Base-by-base conservation (phyloP, 106 monocot genomes). In the Dioscorea zingiberensis region DNA sequence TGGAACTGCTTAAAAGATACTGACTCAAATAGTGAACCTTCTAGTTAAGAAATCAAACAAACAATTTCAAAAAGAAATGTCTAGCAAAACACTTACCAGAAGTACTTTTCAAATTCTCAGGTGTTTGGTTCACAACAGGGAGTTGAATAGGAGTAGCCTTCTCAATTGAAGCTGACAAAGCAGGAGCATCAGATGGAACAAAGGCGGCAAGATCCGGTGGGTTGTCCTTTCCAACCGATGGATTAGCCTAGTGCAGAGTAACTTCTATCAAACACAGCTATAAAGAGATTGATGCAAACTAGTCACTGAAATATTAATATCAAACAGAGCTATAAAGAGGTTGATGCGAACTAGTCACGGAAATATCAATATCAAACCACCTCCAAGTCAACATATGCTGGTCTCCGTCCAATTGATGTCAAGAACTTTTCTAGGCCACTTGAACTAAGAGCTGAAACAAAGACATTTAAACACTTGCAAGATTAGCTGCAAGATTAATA, bases 361-460 rank as follows among this genome's bases (percentile, higher is more conserved):
- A 25, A 38, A 51, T 24, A 47, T 47, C 9, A 47, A 47, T 47
- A 47, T 47, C 27, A 53, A 45, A 76, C 44, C 44, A 94, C 94
- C 95, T 97, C 91, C 44, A 97, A 72, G 75, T 97, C 88, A 29
- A 97, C 78, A 80, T 91, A 97, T 48, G 81, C 59, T 67, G 88
- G 81, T 16, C 74, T 71, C 64, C 78, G 85, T 70, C 91, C 88
- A 46, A 92, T 81, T 71, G 91, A 97, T 23, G 56, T 32, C 51
- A 97, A 70, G 70, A 97, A 97, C 68, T 80, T 97, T 73, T 97
- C 88, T 53, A 97, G 79, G 81, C 79, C 72, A 67, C 32, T 76
- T 46, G 90, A 65, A 73, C 60, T 80, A 19, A 94, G 73, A 68
- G 90, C 94, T 94, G 76, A 58, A 23, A 54, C 25, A 64, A 72